These are phyloP conservation scores for Nidula microcarpa DNA, from an alignment of 768 basidiomycete species.

Conservation along the genomic window DNA sequence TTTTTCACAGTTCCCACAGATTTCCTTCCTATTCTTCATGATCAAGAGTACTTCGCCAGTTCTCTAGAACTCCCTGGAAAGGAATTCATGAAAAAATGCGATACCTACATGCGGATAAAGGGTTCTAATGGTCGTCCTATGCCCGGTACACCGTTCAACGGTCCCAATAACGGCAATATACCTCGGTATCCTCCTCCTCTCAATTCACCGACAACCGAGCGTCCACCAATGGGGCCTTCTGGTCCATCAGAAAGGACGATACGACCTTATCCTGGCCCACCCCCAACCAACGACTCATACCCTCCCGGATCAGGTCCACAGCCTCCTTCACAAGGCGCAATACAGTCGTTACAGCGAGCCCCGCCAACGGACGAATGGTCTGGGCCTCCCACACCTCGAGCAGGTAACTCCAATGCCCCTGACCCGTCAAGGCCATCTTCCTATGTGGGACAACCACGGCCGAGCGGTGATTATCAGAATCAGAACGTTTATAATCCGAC, in stretches of 20 bases:
- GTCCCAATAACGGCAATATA: conserved; percentile 35
- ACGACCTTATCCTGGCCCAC: conserved; percentile 36
- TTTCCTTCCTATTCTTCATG: conserved; percentile 79
- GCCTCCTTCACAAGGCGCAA: conserved; percentile 43
- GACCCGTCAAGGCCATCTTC: conserved; percentile 49
- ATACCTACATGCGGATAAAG: conserved; percentile 81
- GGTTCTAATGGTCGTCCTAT: conserved; percentile 53
- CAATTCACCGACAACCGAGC: conserved; percentile 39
- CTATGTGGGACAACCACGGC: conserved; percentile 38
- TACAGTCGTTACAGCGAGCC: conserved; percentile 33
- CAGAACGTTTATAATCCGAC: conserved; percentile 30
- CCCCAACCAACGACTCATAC: conserved; percentile 34
- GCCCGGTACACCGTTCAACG: conserved; percentile 28
- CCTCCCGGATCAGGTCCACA: conserved; percentile 35
- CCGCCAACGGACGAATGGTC: conserved; percentile 42
- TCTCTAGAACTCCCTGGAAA: conserved; percentile 88
- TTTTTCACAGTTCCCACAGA: conserved; percentile 94
- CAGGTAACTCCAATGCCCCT: conserved; percentile 28
- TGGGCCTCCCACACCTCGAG: conserved; percentile 33
- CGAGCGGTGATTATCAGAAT: conserved; percentile 35
- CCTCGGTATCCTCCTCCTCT: conserved; percentile 29
- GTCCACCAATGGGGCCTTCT: conserved; percentile 37
- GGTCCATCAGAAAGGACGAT: conserved; percentile 37
- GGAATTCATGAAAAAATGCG: conserved; percentile 94
- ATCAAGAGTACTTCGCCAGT: conserved; percentile 89